phyloP scores from a whole-genome alignment of 1,284 basidiomycete species.

The Cutaneotrichosporon curvatum region DNA sequence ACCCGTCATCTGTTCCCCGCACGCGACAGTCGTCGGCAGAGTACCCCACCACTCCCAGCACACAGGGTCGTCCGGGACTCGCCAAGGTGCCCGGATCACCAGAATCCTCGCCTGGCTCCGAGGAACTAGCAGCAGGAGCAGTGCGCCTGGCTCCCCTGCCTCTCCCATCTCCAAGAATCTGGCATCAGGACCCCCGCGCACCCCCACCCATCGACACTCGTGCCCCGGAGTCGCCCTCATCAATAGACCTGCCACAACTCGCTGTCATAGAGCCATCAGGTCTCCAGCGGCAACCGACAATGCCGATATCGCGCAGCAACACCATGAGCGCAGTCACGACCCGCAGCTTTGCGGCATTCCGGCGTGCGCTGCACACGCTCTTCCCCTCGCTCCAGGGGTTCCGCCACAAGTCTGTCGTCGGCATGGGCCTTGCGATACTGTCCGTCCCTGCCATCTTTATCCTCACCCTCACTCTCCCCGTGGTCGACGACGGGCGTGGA shows the following conservation, averaged over 20 bases:
- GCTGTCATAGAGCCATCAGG: no score
- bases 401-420: constrained; percentile 61
- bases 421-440: constrained; percentile 67
- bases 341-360: neutral
- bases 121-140: no score
- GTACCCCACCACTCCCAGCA: no score
- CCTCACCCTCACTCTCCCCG: constrained; percentile 83
- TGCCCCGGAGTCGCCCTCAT: neutral
- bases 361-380: constrained; percentile 42
- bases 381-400: constrained; percentile 84
- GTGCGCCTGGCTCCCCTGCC: no score
- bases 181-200: no score
- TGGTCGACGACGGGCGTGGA: constrained; percentile 55
- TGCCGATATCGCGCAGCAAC: neutral
- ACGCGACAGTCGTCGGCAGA: constrained; percentile 1
- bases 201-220: neutral
- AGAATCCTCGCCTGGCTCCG: no score
- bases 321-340: neutral
- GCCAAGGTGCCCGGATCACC: no score
- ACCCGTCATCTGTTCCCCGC: no score
- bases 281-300: neutral
- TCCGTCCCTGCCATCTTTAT: constrained; percentile 79
- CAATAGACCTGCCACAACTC: no score
- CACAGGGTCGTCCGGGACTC: no score
- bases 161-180: no score